These are phyloP conservation scores for Leptomonas pyrrhocoris DNA, from an alignment of 208 protist genomes.

Conservation along the genomic window DNA sequence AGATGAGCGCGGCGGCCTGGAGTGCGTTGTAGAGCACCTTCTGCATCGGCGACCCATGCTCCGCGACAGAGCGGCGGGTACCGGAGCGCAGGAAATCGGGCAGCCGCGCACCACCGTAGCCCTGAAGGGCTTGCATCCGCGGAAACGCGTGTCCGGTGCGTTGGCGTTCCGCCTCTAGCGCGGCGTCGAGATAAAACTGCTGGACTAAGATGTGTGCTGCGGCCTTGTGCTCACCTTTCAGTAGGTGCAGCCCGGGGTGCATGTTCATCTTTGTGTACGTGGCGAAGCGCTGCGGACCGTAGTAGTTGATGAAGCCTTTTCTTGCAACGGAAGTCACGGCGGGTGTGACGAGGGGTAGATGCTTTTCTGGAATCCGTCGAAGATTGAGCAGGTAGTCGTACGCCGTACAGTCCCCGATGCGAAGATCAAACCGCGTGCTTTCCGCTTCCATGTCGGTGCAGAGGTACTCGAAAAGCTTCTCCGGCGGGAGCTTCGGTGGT, in stretches of 20 bases:
- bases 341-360: slow-evolving; percentile 63
- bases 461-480: slow-evolving; percentile 83
- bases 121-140: slow-evolving; percentile 42
- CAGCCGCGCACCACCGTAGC: slow-evolving; percentile 50
- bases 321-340: slow-evolving; percentile 60
- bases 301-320: slow-evolving; percentile 92
- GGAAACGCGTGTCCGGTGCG: slow-evolving; percentile 54
- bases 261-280: slow-evolving; percentile 84
- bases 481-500: slow-evolving; percentile 41
- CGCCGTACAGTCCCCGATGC: slow-evolving; percentile 62
- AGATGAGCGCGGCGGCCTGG: slow-evolving; percentile 61
- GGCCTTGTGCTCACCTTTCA: slow-evolving; percentile 82
- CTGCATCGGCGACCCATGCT: slow-evolving; percentile 79
- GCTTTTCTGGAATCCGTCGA: slow-evolving; percentile 61
- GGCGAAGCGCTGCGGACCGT: slow-evolving; percentile 76
- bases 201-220: slow-evolving; percentile 87
- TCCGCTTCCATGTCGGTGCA: slow-evolving; percentile 84
- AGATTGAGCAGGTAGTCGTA: slow-evolving; percentile 80
- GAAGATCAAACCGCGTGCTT: slow-evolving; percentile 58
- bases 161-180: slow-evolving; percentile 61
- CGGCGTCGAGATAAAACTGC: slow-evolving; percentile 85
- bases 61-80: slow-evolving; percentile 50
- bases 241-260: slow-evolving; percentile 84
- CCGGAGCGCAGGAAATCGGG: slow-evolving; percentile 46
- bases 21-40: slow-evolving; percentile 80